A percentile compares a stretch with the other conserved stretches of the same genome.
Evolutionary conservation across 176 grass and related monocot genomes (phyloP).

Genomic region (Lolium multiflorum): DNA sequence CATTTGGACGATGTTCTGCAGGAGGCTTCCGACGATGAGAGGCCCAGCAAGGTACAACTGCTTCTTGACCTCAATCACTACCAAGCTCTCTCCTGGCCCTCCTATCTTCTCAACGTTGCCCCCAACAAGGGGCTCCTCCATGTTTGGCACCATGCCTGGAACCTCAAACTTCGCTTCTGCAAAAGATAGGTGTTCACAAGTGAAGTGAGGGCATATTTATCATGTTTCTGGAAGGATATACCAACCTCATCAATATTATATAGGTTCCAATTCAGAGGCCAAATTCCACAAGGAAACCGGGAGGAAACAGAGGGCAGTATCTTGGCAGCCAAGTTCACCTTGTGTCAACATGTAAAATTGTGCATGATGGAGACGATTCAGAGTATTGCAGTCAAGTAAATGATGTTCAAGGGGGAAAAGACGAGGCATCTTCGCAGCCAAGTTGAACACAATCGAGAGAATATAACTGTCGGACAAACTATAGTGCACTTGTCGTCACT

Average conservation of each 20-base stretch:
- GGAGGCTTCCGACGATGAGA: slow-evolving; percentile 43
- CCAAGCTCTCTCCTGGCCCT: slow-evolving; percentile 17
- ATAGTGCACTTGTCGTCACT: background rate
- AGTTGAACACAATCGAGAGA: background rate
- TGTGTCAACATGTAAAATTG: background rate
- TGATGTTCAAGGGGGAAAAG: background rate
- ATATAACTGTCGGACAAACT: background rate
- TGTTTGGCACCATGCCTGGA: background rate
- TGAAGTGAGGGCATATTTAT: slow-evolving; percentile 19
- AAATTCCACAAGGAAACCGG: slow-evolving; percentile 1
- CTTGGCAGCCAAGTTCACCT: slow-evolving; percentile 46
- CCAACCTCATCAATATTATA: slow-evolving; percentile 8
- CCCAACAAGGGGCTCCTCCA: slow-evolving; percentile 48
- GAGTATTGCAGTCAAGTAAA: background rate
- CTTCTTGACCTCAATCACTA: slow-evolving; percentile 44
- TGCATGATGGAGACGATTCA: slow-evolving; percentile 8
- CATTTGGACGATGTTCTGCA: slow-evolving; percentile 63
- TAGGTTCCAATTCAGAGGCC: background rate
- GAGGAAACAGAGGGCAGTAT: slow-evolving; percentile 16
- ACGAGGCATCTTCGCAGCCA: slow-evolving; percentile 23
- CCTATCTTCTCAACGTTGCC: slow-evolving; percentile 30
- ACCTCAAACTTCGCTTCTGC: slow-evolving; percentile 7
- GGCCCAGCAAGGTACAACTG: slow-evolving; percentile 56
- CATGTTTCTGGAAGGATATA: background rate
- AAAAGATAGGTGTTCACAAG: slow-evolving; percentile 1